phyloP scores from a whole-genome alignment of 108 stramenopile species.

The Epipyxis sp. region DNA sequence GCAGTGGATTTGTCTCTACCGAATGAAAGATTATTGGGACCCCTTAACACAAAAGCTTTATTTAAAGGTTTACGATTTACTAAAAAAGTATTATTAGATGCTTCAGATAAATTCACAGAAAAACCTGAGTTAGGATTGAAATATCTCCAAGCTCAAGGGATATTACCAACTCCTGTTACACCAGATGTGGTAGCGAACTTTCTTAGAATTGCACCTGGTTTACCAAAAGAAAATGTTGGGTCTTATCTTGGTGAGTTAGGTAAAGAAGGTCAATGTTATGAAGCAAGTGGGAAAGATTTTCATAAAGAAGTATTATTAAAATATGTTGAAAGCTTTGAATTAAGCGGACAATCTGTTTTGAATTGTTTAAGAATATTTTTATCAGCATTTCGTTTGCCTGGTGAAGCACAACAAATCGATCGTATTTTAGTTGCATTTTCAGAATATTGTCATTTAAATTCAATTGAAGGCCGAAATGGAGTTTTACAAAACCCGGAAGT shows the following conservation, averaged over 20 bases:
- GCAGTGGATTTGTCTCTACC: not conserved
- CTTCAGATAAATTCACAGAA: constrained; percentile 13
- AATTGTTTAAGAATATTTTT: constrained; percentile 86
- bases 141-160: not conserved
- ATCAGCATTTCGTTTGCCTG: constrained; percentile 84
- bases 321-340: constrained; percentile 65
- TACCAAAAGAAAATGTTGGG: constrained; percentile 80
- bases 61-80: too few species aligned
- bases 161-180: constrained; percentile 65
- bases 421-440: constrained; percentile 72
- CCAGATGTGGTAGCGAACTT: constrained; percentile 75
- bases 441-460: constrained; percentile 68
- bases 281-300: constrained; percentile 25
- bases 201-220: constrained; percentile 77
- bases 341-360: constrained; percentile 72
- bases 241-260: constrained; percentile 82
- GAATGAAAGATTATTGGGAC: constrained; percentile 16
- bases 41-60: too few species aligned
- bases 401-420: constrained; percentile 70
- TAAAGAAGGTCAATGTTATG: constrained; percentile 45
- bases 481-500: constrained; percentile 65
- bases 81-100: too few species aligned
- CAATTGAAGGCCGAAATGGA: constrained; percentile 67
- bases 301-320: constrained; percentile 40
- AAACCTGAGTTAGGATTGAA: not conserved